Percentiles rank a stretch among this genome's conserved stretches.
phyloP scores from a whole-genome alignment of 1,139 yeast species.

The Wickerhamiella pararugosa region DNA sequence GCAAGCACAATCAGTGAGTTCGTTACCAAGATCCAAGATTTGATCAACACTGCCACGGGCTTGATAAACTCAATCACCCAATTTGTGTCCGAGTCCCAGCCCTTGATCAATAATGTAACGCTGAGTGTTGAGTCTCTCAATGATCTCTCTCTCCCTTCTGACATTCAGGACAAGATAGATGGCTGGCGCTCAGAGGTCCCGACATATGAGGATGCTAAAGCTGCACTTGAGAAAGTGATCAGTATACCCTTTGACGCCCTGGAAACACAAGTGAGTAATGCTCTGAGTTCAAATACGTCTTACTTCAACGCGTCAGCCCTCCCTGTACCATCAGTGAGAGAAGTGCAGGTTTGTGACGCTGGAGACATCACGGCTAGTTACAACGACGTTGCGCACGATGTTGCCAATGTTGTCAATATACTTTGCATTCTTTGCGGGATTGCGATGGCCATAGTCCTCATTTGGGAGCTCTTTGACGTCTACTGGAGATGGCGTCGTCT shows the following conservation, averaged over 20 bases:
- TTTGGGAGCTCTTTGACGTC: neutral
- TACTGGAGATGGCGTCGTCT: slow-evolving; percentile 5
- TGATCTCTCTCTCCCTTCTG: slow-evolving; percentile 46
- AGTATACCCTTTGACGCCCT: slow-evolving; percentile 40
- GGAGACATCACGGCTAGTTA: slow-evolving; percentile 3
- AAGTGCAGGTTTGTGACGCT: slow-evolving; percentile 8
- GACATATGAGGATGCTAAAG: slow-evolving; percentile 39
- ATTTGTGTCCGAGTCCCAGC: slow-evolving; percentile 39
- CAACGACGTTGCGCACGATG: neutral
- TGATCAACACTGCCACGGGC: slow-evolving; percentile 29
- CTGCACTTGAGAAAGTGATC: slow-evolving; percentile 33
- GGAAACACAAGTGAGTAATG: slow-evolving; percentile 26
- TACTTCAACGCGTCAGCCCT: neutral
- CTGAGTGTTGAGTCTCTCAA: slow-evolving; percentile 42
- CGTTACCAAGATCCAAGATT: slow-evolving; percentile 37
- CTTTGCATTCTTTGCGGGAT: slow-evolving; percentile 2
- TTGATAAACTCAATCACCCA: slow-evolving; percentile 31
- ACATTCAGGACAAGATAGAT: slow-evolving; percentile 40
- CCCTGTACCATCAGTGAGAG: neutral
- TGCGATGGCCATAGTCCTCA: neutral
- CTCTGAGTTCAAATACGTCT: slow-evolving; percentile 5
- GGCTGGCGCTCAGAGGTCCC: slow-evolving; percentile 36
- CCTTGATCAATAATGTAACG: slow-evolving; percentile 29
- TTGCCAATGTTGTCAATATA: neutral
- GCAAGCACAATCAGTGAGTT: slow-evolving; percentile 52